Conservation (phyloP, 805 yeast genomes). For the Wickerhamomyces ciferrii region DNA sequence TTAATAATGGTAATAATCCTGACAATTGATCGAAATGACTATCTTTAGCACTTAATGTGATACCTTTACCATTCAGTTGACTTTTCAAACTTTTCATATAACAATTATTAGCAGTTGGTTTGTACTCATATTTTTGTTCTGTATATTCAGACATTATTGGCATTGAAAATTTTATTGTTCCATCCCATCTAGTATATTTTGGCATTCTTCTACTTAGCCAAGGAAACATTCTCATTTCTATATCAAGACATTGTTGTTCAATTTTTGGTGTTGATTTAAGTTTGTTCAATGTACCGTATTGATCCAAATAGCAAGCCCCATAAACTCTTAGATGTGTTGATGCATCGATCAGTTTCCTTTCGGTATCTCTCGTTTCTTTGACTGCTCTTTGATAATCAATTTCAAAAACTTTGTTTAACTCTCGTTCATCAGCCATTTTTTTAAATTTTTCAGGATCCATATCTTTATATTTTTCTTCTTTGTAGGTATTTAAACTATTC, state of each 20-base stretch:
- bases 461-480: constrained; percentile 2
- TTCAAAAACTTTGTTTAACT: constrained; percentile 9
- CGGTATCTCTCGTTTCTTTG: constrained; percentile 14
- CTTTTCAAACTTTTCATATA: constrained; percentile 20
- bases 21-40: constrained; percentile 22
- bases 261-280: background rate
- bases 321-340: constrained; percentile 22
- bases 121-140: constrained; percentile 18
- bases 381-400: constrained; percentile 13
- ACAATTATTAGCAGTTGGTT: constrained; percentile 16
- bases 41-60: constrained; percentile 26
- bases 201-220: constrained; percentile 34
- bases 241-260: constrained; percentile 21
- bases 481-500: constrained; percentile 10
- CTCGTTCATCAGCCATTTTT: constrained; percentile 11
- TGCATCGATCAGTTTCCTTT: constrained; percentile 18
- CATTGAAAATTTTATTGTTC: constrained; percentile 11
- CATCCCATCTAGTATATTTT: constrained; percentile 33
- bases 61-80: constrained; percentile 29
- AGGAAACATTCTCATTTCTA: constrained; percentile 32
- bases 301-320: constrained; percentile 22
- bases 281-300: constrained; percentile 9
- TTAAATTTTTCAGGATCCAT: constrained; percentile 4
- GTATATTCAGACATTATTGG: constrained; percentile 14
- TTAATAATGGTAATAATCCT: constrained; percentile 33